Evolutionary conservation across 176 grass and related monocot species (phyloP), one percentile per base, ranked within the genome.

Genomic region (Cenchrus fungigraminus): DNA sequence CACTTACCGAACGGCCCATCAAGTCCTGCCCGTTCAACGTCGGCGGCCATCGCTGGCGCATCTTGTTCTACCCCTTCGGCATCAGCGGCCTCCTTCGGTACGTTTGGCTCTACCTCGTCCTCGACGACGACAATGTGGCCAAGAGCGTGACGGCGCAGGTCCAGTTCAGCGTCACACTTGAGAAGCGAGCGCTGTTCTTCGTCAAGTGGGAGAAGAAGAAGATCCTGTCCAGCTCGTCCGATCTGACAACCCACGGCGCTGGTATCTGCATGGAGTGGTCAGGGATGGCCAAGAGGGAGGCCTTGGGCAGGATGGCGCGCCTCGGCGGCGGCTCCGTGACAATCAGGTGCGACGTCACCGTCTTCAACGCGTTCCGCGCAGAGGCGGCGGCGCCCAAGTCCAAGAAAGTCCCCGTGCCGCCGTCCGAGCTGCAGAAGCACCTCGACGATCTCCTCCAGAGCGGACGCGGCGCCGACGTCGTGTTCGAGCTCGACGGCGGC

Each of bases 31-130:
- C 11, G 5, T 86, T 86, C 65, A 10, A n/a, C 53, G 46, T 65
- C 14, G 65, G 70, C 2, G 78, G 85, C 19, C 60, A 87, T 4
- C 14, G 43, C 6, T 87, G 85, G 85, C 22, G 11, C 44, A 82
- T 87, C 52, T n/a, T 4, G 10, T 82, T 58, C 79, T 58, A 43
- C 57, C 85, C 85, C 45, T 40, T 4, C 37, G 37, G 37, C 37
- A 4, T 45, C 43, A 76, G 52, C 2, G 49, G 25, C 28, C n/a
- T 45, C 28, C 25, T 5, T 0, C 6, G 31, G 29, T 37, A 66
- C 64, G 31, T 16, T 0, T 37, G 13, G 6, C 64, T 40, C 13
- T 40, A 40, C 32, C 64, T 67, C 64, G 12, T 13, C 64, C 64
- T 67, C 64, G 64, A 67, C 64, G 32, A 20, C 37, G 37, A 40